phyloP scores from a whole-genome alignment of 495 filamentous ascomycete species.

The Hypoxylon lienhwacheense region DNA sequence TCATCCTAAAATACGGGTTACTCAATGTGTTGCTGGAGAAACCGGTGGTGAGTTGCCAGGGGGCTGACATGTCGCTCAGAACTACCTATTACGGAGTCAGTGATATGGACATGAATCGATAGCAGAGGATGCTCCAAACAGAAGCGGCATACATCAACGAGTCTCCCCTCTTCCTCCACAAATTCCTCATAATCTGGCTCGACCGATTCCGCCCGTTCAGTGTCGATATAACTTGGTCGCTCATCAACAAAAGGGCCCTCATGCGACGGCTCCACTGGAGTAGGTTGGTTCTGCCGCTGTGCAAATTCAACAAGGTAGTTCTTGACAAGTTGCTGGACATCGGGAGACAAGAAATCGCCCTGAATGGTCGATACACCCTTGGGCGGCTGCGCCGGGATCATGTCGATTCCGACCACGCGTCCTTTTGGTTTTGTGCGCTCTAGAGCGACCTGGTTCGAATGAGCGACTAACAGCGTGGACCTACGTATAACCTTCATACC shows the following conservation, averaged over 20 bases:
- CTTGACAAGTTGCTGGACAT: constrained; percentile 73
- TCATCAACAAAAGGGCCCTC: constrained; percentile 36
- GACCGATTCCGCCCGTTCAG: constrained; percentile 47
- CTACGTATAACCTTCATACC: constrained; percentile 45
- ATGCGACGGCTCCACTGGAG: constrained; percentile 7
- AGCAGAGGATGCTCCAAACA: not conserved
- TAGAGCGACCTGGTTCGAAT: constrained; percentile 68
- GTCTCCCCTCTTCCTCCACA: constrained; percentile 46
- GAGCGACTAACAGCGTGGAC: not conserved
- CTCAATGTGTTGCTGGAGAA: constrained; percentile 84
- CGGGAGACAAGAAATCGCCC: constrained; percentile 78
- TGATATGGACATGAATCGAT: not conserved
- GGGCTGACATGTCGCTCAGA: constrained; percentile 97
- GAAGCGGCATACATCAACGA: constrained; percentile 65
- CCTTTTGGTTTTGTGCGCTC: constrained; percentile 74
- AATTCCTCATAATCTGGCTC: constrained; percentile 37
- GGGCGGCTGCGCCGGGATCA: constrained; percentile 88
- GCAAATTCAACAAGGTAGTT: constrained; percentile 67
- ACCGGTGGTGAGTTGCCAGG: constrained; percentile 79
- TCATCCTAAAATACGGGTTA: constrained; percentile 95
- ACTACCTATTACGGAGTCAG: constrained; percentile 58
- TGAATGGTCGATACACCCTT: constrained; percentile 89
- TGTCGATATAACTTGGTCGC: constrained; percentile 56
- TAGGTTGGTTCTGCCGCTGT: constrained; percentile 40
- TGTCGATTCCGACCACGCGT: constrained; percentile 84